A percentile compares a stretch with the other conserved stretches of the same genome.
Evolutionary conservation across 768 basidiomycete species (phyloP).

Genomic region (Solioccasus polychromus): DNA sequence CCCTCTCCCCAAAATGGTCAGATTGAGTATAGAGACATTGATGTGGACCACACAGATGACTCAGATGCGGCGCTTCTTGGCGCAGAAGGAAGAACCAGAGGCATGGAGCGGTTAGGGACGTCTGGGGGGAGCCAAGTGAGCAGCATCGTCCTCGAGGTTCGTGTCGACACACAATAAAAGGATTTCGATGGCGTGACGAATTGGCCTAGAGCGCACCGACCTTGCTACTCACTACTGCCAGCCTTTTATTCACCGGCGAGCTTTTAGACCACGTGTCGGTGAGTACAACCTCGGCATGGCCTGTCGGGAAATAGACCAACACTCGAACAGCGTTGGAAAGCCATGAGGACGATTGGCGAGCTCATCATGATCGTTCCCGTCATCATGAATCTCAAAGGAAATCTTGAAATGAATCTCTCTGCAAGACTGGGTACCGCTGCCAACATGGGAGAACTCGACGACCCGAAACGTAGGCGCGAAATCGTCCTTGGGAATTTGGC

Average conservation of each 20-base stretch:
- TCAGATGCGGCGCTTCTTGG: slow-evolving; percentile 46
- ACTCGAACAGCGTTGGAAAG: slow-evolving; percentile 70
- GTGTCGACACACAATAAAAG: slow-evolving; percentile 14
- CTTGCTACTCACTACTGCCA: slow-evolving; percentile 77
- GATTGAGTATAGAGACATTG: slow-evolving; percentile 22
- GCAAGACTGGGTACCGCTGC: slow-evolving; percentile 93
- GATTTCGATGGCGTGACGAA: slow-evolving; percentile 5
- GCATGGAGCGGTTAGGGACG: slow-evolving; percentile 21
- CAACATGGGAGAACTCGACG: slow-evolving; percentile 90
- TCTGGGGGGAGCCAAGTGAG: slow-evolving; percentile 53
- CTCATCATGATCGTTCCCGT: slow-evolving; percentile 96
- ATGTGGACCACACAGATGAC: slow-evolving; percentile 35
- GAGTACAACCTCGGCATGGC: slow-evolving; percentile 23
- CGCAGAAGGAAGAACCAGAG: slow-evolving; percentile 27
- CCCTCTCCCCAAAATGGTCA: slow-evolving; percentile 16
- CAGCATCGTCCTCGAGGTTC: slow-evolving; percentile 70
- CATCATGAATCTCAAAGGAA: slow-evolving; percentile 93
- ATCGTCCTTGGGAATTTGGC: slow-evolving; percentile 81
- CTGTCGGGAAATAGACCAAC: slow-evolving; percentile 4
- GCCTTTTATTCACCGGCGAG: slow-evolving; percentile 88
- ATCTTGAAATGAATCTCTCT: slow-evolving; percentile 98
- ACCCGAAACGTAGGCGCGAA: slow-evolving; percentile 52
- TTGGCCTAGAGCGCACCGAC: slow-evolving; percentile 75
- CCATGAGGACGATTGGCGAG: slow-evolving; percentile 88
- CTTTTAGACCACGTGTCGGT: slow-evolving; percentile 86